phyloP scores from a whole-genome alignment of 1,284 basidiomycete genomes.

The Leccinum solheimii region DNA sequence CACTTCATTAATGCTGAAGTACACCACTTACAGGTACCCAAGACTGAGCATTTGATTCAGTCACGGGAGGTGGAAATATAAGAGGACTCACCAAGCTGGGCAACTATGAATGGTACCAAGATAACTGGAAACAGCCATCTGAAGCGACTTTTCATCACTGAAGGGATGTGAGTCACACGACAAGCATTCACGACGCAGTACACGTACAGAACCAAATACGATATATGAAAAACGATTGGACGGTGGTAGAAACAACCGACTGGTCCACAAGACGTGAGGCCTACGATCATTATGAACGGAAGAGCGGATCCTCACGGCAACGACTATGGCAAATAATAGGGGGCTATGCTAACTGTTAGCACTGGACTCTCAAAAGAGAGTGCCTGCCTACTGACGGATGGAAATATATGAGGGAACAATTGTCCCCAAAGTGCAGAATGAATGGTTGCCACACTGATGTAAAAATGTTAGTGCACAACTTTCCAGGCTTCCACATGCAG shows the following conservation, averaged over 20 bases:
- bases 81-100: constrained; percentile 18
- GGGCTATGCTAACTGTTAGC: constrained; percentile 20
- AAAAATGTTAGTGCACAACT: constrained; percentile 6
- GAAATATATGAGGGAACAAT: constrained; percentile 14
- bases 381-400: constrained; percentile 23
- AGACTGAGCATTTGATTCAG: constrained; percentile 18
- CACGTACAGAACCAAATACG: constrained; percentile 29
- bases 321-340: constrained; percentile 23
- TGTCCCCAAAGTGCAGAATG: constrained; percentile 26
- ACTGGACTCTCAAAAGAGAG: not conserved
- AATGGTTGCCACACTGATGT: constrained; percentile 26
- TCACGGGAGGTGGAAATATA: not conserved
- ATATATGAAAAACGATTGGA: constrained; percentile 31
- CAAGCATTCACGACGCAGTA: not conserved
- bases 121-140: constrained; percentile 22
- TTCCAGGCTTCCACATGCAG: not conserved
- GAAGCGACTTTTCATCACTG: constrained; percentile 18
- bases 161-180: constrained; percentile 1
- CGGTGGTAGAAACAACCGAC: constrained; percentile 22
- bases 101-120: constrained; percentile 22
- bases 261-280: constrained; percentile 17
- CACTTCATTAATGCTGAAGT: not conserved
- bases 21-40: constrained; percentile 15
- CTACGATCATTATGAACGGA: constrained; percentile 1
- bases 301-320: constrained; percentile 20